These are phyloP conservation scores for Amoebophrya sp. DNA, from an alignment of 169 alveolate species.

Conservation along the genomic window DNA sequence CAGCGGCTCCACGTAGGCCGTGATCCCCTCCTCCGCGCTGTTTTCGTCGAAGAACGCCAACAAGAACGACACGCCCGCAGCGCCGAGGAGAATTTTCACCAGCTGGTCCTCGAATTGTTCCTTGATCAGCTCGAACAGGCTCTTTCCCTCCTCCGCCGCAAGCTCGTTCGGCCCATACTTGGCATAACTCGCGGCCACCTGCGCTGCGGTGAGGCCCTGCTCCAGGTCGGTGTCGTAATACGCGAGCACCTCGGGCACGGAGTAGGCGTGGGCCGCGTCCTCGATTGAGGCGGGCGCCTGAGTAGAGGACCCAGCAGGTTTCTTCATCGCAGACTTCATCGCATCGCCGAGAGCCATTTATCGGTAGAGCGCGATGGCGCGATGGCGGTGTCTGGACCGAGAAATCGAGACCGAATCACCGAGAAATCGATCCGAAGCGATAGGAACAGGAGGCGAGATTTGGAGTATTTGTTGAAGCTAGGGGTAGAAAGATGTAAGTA, in stretches of 20 bases:
- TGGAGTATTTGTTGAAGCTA: no score
- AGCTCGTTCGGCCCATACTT: slow-evolving; percentile 17
- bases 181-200: neutral
- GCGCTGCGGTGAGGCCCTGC: slow-evolving; percentile 17
- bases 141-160: slow-evolving; percentile 25
- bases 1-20: slow-evolving; percentile 90
- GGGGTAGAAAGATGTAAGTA: no score
- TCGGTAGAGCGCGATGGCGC: no score
- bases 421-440: no score
- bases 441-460: no score
- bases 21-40: slow-evolving; percentile 66
- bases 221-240: slow-evolving; percentile 9
- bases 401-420: no score
- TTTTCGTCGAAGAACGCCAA: slow-evolving; percentile 77
- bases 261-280: no score
- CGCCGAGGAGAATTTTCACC: slow-evolving; percentile 71
- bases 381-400: no score
- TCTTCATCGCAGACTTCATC: no score
- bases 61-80: slow-evolving; percentile 87
- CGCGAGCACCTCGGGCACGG: slow-evolving; percentile 17
- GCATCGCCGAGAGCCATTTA: no score
- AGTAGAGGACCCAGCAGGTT: no score
- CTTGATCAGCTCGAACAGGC: slow-evolving; percentile 20
- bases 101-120: slow-evolving; percentile 29
- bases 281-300: no score